Evolutionary conservation across 75 land plant genomes (phyloP).

Genomic region (Pinus tabuliformis): DNA sequence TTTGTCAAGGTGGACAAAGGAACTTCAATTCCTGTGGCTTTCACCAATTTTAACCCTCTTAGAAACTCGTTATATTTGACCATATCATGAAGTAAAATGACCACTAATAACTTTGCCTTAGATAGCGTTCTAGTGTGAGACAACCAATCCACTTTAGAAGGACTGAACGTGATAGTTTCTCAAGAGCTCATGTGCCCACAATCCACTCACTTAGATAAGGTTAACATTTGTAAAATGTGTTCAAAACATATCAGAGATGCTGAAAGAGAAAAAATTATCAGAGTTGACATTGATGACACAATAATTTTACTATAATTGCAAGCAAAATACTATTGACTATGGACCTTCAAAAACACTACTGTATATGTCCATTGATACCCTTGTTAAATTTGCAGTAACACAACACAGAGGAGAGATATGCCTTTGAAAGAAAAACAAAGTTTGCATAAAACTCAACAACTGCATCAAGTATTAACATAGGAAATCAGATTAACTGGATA

Average conservation of each 20-base stretch:
- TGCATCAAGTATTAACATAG: background rate
- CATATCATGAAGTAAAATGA: background rate
- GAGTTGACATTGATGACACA: background rate
- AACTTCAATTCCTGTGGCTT: background rate
- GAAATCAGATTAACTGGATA: background rate
- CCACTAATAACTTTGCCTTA: too few relatives aligned
- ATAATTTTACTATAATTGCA: background rate
- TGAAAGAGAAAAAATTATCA: background rate
- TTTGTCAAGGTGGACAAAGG: background rate
- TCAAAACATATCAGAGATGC: background rate
- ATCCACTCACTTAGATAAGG: background rate
- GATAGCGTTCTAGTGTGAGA: background rate
- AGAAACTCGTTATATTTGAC: background rate
- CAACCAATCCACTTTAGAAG: background rate
- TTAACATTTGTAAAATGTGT: background rate
- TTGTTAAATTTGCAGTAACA: background rate
- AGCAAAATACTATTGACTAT: background rate
- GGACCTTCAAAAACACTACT: background rate
- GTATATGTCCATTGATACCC: background rate
- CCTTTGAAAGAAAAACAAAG: background rate
- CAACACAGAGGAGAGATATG: background rate
- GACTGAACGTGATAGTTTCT: background rate
- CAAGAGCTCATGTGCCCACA: background rate
- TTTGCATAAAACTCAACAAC: background rate
- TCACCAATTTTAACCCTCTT: background rate